These are phyloP conservation scores for Smallanthus sonchifolius DNA, from an alignment of 129 eudicot species.

Conservation along the genomic window DNA sequence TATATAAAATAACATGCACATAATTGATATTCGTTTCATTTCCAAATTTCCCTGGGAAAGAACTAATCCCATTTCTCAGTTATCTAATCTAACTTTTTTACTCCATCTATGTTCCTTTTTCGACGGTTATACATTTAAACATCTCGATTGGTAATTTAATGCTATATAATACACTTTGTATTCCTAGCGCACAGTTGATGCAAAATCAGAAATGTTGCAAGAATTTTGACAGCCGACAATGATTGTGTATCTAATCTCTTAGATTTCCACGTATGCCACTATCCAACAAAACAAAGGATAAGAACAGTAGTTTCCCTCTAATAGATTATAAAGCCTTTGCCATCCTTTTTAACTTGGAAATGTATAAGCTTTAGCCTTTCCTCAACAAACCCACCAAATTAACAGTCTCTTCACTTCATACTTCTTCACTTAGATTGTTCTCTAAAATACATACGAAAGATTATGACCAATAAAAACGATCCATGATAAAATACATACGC, in stretches of 20 bases:
- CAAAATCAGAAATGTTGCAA: not conserved
- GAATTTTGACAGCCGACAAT: not conserved
- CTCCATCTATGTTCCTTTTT: not conserved
- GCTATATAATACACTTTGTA: not conserved
- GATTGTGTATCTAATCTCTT: not conserved
- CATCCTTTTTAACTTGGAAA: too few species aligned
- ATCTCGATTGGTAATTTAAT: not conserved
- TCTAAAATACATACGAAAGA: not conserved
- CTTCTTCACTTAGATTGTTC: conserved; percentile 3
- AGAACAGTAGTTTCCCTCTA: not conserved
- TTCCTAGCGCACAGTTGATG: not conserved
- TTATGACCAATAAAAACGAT: not conserved
- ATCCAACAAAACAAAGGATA: not conserved
- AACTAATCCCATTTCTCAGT: not conserved
- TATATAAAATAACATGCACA: too few species aligned
- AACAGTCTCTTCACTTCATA: not conserved
- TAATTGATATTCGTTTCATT: too few species aligned
- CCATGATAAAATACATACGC: too few species aligned
- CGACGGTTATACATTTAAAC: not conserved
- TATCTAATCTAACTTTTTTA: not conserved
- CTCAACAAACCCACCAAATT: too few species aligned
- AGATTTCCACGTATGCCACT: not conserved
- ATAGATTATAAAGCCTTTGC: too few species aligned
- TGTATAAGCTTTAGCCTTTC: too few species aligned
- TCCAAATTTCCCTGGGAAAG: too few species aligned